Percentiles rank a stretch among this genome's conserved stretches.
Evolutionary conservation across 1,284 basidiomycete species (phyloP).

Genomic region (Cryptococcus sp.): DNA sequence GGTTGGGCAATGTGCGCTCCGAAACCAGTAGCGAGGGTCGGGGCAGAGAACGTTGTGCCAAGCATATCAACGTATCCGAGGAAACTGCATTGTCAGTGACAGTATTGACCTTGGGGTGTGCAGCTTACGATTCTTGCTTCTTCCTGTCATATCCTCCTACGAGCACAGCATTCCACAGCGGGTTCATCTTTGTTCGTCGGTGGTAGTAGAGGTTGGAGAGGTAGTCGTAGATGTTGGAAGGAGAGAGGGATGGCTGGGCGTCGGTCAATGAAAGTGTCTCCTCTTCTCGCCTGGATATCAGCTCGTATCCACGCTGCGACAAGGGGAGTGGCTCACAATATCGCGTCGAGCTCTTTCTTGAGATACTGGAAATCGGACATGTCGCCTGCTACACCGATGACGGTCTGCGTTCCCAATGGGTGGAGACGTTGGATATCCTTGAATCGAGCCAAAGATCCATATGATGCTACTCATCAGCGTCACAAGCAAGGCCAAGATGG

Average conservation of each 20-base stretch:
- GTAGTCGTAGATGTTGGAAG: slow-evolving; percentile 89
- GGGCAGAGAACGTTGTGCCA: slow-evolving; percentile 88
- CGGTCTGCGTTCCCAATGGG: slow-evolving; percentile 70
- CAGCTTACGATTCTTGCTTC: slow-evolving; percentile 58
- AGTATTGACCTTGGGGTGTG: background rate
- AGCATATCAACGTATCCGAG: slow-evolving; percentile 93
- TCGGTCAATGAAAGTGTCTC: slow-evolving; percentile 58
- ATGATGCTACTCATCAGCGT: slow-evolving; percentile 64
- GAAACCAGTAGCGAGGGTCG: slow-evolving; percentile 95
- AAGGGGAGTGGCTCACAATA: slow-evolving; percentile 31
- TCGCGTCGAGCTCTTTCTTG: slow-evolving; percentile 55
- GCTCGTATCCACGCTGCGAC: background rate
- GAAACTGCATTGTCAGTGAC: slow-evolving; percentile 55
- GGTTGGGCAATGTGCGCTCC: slow-evolving; percentile 94
- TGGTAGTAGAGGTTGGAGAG: slow-evolving; percentile 87
- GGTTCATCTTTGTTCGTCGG: slow-evolving; percentile 81
- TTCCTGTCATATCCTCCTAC: slow-evolving; percentile 82
- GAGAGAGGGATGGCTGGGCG: slow-evolving; percentile 71
- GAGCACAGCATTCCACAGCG: slow-evolving; percentile 91
- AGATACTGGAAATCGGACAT: slow-evolving; percentile 98
- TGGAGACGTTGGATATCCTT: slow-evolving; percentile 88
- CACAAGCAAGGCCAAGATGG: background rate
- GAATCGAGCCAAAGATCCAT: slow-evolving; percentile 95
- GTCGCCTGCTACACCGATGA: slow-evolving; percentile 90
- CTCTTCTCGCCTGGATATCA: slow-evolving; percentile 59